Evolutionary conservation across 331 rosid genomes (phyloP).

Genomic region (Erythrophleum ivorense): DNA sequence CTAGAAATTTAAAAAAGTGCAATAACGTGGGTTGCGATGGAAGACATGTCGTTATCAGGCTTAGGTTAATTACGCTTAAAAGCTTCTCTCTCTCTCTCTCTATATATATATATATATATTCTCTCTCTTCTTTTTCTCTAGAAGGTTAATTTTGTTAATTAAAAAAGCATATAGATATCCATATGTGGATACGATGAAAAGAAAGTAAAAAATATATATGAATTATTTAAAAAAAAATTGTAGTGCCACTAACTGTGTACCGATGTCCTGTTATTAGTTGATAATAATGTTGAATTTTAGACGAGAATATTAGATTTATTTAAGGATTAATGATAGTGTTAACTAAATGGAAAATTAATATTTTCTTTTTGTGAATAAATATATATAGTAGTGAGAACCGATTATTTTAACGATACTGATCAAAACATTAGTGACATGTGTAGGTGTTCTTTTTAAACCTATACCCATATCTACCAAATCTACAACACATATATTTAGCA

Average conservation of each 20-base stretch:
- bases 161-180: slow-evolving; percentile 21
- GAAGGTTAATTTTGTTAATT: slow-evolving; percentile 43
- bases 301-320: not conserved
- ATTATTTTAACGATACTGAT: too few relatives aligned
- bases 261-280: too few relatives aligned
- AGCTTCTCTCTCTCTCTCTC: not conserved
- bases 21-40: slow-evolving; percentile 50
- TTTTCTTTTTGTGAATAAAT: too few relatives aligned
- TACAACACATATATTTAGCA: too few relatives aligned
- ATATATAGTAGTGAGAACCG: too few relatives aligned
- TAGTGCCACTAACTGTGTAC: not conserved
- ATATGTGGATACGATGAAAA: slow-evolving; percentile 32
- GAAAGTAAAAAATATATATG: slow-evolving; percentile 40
- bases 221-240: not conserved
- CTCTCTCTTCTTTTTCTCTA: not conserved
- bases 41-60: slow-evolving; percentile 64
- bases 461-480: too few relatives aligned
- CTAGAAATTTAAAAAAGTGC: slow-evolving; percentile 17
- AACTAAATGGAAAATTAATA: too few relatives aligned
- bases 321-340: not conserved
- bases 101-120: too few relatives aligned
- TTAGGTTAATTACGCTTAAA: slow-evolving; percentile 34
- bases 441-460: not conserved
- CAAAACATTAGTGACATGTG: too few relatives aligned
- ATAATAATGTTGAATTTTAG: too few relatives aligned